These are phyloP conservation scores for Dunaliella primolecta DNA, from an alignment of 139 green algal species.

Conservation along the genomic window DNA sequence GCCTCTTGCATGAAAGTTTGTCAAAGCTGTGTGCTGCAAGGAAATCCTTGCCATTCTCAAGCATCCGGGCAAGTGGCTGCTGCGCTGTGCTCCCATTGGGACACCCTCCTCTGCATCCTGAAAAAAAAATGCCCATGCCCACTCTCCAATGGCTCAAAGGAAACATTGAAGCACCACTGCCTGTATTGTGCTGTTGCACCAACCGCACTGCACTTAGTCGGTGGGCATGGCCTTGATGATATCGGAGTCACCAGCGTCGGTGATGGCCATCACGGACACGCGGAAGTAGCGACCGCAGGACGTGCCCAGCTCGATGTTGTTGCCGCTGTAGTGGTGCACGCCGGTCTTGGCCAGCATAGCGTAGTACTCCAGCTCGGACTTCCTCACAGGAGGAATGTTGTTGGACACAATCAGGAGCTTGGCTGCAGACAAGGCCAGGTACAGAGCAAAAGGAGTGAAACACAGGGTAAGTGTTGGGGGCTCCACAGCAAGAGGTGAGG, in stretches of 20 bases:
- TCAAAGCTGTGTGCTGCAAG: too few species aligned
- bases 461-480: background rate
- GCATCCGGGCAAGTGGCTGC: too few species aligned
- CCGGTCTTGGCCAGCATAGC: slow-evolving; percentile 98
- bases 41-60: too few species aligned
- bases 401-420: slow-evolving; percentile 98
- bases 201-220: background rate
- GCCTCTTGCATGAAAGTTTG: too few species aligned
- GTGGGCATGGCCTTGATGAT: slow-evolving; percentile 80
- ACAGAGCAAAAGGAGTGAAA: background rate
- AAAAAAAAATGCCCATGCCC: too few species aligned
- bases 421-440: slow-evolving; percentile 53
- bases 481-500: too few species aligned
- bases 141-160: too few species aligned
- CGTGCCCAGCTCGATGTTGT: slow-evolving; percentile 99
- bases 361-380: slow-evolving; percentile 99
- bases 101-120: too few species aligned
- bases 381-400: slow-evolving; percentile 94
- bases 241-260: slow-evolving; percentile 90
- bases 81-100: too few species aligned
- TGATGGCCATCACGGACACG: slow-evolving; percentile 91
- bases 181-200: too few species aligned
- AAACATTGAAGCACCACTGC: too few species aligned
- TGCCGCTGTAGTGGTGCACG: slow-evolving; percentile 97
- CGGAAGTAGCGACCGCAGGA: slow-evolving; percentile 96